These are phyloP conservation scores for Nitzschia sp. DNA, from an alignment of 108 stramenopile species.

Conservation along the genomic window DNA sequence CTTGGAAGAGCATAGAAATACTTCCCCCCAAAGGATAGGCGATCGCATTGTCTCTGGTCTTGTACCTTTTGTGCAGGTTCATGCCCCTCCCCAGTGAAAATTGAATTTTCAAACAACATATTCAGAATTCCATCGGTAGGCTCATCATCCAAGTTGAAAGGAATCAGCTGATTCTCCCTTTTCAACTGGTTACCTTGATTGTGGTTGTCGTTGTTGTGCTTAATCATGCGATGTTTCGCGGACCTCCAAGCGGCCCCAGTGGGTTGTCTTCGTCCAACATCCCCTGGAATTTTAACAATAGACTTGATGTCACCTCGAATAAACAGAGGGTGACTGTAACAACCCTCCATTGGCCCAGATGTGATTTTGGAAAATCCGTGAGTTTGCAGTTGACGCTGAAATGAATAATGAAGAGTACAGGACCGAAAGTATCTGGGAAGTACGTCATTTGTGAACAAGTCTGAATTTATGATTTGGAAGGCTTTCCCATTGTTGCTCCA, in stretches of 20 bases:
- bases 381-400: conserved; percentile 88
- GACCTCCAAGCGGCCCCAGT: not conserved
- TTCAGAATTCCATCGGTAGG: not conserved
- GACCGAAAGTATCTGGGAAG: conserved; percentile 83
- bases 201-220: not conserved
- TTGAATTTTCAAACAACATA: not conserved
- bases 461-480: conserved; percentile 64
- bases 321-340: conserved; percentile 53
- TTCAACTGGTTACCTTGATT: not conserved
- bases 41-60: not conserved
- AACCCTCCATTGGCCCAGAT: conserved; percentile 49
- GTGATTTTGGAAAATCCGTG: conserved; percentile 72
- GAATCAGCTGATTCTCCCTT: not conserved
- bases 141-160: not conserved
- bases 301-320: conserved; percentile 38
- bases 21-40: conserved; percentile 11
- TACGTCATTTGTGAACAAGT: conserved; percentile 49
- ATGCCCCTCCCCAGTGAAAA: not conserved
- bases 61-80: not conserved
- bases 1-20: conserved; percentile 1
- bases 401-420: conserved; percentile 69
- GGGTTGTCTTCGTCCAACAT: not conserved
- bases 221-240: not conserved
- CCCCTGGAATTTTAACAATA: conserved; percentile 30
- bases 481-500: conserved; percentile 59